These are phyloP conservation scores for Spongospora subterranea DNA, from an alignment of 208 protist species.

Conservation along the genomic window DNA sequence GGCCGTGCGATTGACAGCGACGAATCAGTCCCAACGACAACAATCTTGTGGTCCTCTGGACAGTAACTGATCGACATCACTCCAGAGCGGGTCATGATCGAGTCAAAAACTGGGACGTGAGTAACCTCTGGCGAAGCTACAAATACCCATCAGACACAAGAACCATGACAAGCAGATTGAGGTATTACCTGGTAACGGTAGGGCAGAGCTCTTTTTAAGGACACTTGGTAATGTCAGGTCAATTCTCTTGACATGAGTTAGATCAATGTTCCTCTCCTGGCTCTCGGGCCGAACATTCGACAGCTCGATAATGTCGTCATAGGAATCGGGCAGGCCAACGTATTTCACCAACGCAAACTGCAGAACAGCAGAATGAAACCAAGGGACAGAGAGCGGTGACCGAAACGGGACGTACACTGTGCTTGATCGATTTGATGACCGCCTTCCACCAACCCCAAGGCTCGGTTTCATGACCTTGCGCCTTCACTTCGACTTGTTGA, in stretches of 20 bases:
- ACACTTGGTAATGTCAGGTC: background rate
- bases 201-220: background rate
- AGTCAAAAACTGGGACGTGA: constrained; percentile 1
- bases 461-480: background rate
- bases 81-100: background rate
- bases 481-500: constrained; percentile 7
- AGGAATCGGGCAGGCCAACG: background rate
- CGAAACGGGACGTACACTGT: background rate
- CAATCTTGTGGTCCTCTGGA: background rate
- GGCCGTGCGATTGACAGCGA: background rate
- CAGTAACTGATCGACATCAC: background rate
- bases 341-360: constrained; percentile 12
- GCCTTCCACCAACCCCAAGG: background rate
- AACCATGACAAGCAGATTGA: background rate
- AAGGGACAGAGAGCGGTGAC: background rate
- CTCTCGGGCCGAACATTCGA: background rate
- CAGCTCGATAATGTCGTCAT: constrained; percentile 43
- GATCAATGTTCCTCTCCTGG: background rate
- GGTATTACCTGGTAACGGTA: background rate
- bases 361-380: background rate
- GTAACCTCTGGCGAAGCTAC: background rate
- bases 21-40: constrained; percentile 39
- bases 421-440: constrained; percentile 32
- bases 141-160: background rate
- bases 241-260: background rate